Conservation (phyloP, 176 grass and related monocot species). For the Phoenix roebelenii region DNA sequence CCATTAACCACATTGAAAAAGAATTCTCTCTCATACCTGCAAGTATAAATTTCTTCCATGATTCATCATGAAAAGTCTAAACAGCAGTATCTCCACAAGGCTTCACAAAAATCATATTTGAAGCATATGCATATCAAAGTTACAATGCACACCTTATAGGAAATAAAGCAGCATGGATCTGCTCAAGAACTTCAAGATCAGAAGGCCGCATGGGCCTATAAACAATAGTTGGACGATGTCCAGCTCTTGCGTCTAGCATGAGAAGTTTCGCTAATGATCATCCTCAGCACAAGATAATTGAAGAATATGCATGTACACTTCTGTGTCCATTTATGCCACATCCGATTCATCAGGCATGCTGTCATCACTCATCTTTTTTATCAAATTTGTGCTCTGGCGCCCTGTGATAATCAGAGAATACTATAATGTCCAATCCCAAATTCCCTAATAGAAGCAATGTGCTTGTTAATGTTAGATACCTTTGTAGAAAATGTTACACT, state of each 20-base stretch:
- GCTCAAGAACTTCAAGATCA: slow-evolving; percentile 81
- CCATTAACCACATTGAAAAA: slow-evolving; percentile 88
- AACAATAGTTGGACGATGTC: slow-evolving; percentile 52
- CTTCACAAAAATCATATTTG: too few species aligned
- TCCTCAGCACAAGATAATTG: background rate
- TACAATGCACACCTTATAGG: slow-evolving; percentile 56
- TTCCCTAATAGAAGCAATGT: too few species aligned
- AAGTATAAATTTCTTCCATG: background rate
- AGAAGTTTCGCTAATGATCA: slow-evolving; percentile 40
- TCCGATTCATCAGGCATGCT: slow-evolving; percentile 5
- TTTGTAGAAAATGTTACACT: too few species aligned
- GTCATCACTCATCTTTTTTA: background rate
- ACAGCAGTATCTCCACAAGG: background rate
- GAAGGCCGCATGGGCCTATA: slow-evolving; percentile 88
- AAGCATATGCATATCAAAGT: slow-evolving; percentile 6
- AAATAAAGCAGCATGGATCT: slow-evolving; percentile 80
- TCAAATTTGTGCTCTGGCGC: too few species aligned
- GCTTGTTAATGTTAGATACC: too few species aligned
- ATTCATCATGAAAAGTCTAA: background rate
- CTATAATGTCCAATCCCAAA: too few species aligned
- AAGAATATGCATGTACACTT: background rate
- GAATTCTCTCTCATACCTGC: slow-evolving; percentile 93
- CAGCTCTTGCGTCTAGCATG: slow-evolving; percentile 83
- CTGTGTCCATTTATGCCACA: slow-evolving; percentile 2
- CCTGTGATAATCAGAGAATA: too few species aligned